Base-by-base conservation (phyloP, 345 rosid genomes). In the Acer saccharum region DNA sequence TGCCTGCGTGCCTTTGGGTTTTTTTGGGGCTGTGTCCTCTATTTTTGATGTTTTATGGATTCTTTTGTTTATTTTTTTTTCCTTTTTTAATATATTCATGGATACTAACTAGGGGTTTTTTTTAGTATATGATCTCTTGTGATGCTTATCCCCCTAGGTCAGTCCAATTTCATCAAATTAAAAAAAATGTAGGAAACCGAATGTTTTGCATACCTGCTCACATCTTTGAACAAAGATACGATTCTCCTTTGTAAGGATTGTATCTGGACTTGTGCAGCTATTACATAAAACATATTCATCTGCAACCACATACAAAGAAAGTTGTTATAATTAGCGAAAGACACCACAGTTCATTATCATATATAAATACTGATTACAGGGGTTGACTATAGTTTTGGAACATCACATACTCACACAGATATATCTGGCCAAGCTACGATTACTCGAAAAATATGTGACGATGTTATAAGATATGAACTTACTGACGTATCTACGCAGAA, bases 401-500 rank as follows among this genome's bases (percentile, higher is more conserved):
- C 16, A 50, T 14, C 14, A 50, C 55, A 50, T 3, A 50, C 16
- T 13, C 39, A 35, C 6, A 50, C 55, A 50, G 16, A 43, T 43
- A 43, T 43, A 43, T 1, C 2, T 7, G 46, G 11, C 46, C 46
- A 43, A 43, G 52, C 39, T 66, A 25, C 32, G 69, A 71, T 18
- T 54, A 16, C 43, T 29, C 12, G 13, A 71, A 64, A 11, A 71
- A 72, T 8, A 57, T 11, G 46, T 68, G 17, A 27, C 1, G 8
- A 60, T 16, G 67, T 48, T 25, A 68, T 27, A 67, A 48, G 71
- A 69, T 8, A 63, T 10, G 27, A 57, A 76, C 77, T 80, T 75
- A 87, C 87, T 83, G 35, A 85, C 76, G 76, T 87, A 89, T 76
- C 76, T 76, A 20, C 78, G 79, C 61, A 87, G 71, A 72, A 84